Percentiles rank a stretch among this genome's conserved stretches.
These are phyloP conservation scores for Cladosporium sp. DNA, from an alignment of 2,329 filamentous ascomycete genomes.

Conservation along the genomic window DNA sequence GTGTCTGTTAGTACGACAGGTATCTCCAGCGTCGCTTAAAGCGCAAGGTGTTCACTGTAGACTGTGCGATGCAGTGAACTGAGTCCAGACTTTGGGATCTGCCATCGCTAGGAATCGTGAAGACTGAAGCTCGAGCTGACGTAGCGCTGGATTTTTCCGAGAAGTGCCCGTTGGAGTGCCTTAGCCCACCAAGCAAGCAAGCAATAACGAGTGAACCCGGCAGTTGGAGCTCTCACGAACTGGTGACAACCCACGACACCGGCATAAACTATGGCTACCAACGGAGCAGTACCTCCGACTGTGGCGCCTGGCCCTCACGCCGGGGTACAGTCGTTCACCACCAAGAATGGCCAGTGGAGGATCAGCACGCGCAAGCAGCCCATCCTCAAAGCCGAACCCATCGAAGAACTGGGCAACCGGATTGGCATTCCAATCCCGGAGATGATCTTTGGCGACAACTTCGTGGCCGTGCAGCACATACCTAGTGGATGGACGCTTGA, in stretches of 20 bases:
- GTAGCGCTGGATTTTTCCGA: not conserved
- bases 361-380: conserved; percentile 85
- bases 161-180: not conserved
- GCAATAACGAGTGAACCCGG: not conserved
- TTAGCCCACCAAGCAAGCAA: not conserved
- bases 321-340: conserved; percentile 21
- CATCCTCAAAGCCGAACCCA: conserved; percentile 86
- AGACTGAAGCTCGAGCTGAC: not conserved
- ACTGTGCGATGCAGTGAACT: not conserved
- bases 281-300: conserved; percentile 4
- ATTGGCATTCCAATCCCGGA: conserved; percentile 87
- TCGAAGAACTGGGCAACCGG: conserved; percentile 74
- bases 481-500: conserved; percentile 70
- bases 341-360: conserved; percentile 29
- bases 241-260: not conserved
- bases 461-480: conserved; percentile 69
- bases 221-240: not conserved
- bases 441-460: conserved; percentile 99
- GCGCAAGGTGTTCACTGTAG: not conserved
- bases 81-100: conserved; percentile 4
- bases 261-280: conserved; percentile 50
- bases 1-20: not conserved
- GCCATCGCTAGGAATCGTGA: not conserved
- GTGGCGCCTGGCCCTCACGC: conserved; percentile 6
- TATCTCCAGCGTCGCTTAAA: not conserved